phyloP scores from a whole-genome alignment of 768 basidiomycete species.

The Pleurotus eryngii region DNA sequence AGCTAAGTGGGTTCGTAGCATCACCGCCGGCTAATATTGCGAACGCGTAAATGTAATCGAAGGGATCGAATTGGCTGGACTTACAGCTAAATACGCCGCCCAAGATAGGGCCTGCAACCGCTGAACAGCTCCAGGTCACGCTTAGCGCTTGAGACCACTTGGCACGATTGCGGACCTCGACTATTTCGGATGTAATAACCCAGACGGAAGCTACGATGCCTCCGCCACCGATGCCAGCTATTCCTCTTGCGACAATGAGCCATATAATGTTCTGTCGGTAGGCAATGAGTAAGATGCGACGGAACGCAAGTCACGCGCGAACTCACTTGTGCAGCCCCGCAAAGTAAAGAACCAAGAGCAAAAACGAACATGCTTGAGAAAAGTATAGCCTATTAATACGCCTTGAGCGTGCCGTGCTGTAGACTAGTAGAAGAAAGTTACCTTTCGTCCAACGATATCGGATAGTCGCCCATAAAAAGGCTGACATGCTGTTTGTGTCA shows the following conservation, averaged over 20 bases:
- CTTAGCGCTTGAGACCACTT: conserved; percentile 87
- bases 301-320: too few relatives aligned
- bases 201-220: conserved; percentile 85
- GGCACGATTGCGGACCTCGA: conserved; percentile 58
- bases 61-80: conserved; percentile 17
- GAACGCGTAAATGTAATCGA: conserved; percentile 11
- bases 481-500: conserved; percentile 84
- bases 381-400: conserved; percentile 50
- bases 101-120: conserved; percentile 78
- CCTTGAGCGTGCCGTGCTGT: neutral
- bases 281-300: neutral
- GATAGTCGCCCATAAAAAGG: conserved; percentile 80
- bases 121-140: conserved; percentile 84
- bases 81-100: conserved; percentile 79
- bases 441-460: conserved; percentile 79
- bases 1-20: conserved; percentile 31
- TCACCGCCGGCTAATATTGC: conserved; percentile 6
- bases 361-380: conserved; percentile 75
- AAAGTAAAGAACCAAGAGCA: conserved; percentile 73
- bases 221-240: conserved; percentile 81
- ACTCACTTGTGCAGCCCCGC: conserved; percentile 68
- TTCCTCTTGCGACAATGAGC: conserved; percentile 63
- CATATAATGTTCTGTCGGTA: conserved; percentile 46
- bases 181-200: conserved; percentile 81
- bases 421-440: conserved; percentile 25